Percentiles rank a stretch among this genome's conserved stretches.
Evolutionary conservation across 2,329 filamentous ascomycete genomes (phyloP).

Genomic region (Cryphonectria naterciae): DNA sequence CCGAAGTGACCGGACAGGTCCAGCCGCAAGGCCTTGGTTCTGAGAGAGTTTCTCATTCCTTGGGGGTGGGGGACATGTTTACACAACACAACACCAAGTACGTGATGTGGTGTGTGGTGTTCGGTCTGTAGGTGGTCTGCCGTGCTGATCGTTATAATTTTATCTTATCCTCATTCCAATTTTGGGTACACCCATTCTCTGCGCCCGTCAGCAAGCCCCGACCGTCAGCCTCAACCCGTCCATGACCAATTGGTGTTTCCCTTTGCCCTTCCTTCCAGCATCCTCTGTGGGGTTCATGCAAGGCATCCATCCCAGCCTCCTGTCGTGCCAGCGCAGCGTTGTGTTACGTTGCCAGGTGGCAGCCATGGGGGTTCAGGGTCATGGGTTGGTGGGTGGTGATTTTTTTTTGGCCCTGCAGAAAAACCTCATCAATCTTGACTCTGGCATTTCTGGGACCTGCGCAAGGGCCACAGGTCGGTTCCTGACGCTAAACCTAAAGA

Average conservation of each 20-base stretch:
- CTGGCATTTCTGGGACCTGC: conserved; percentile 5
- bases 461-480: neutral
- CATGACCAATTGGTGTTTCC: neutral
- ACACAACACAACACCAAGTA: too few species aligned
- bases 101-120: neutral
- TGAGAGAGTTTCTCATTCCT: neutral
- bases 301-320: neutral
- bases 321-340: neutral
- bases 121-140: neutral
- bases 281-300: neutral
- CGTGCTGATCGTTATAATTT: neutral
- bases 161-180: conserved; percentile 9
- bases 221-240: neutral
- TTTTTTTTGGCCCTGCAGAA: neutral
- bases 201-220: neutral
- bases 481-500: conserved; percentile 12
- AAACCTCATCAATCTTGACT: neutral
- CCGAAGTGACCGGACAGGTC: neutral
- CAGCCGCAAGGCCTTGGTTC: neutral
- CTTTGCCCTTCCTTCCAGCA: neutral
- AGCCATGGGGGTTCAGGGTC: neutral
- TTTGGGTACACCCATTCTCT: neutral
- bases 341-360: neutral
- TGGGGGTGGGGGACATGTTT: neutral
- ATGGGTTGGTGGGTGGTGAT: neutral